Conservation (phyloP, 148 eudicot species). For the Agrostemma githago region DNA sequence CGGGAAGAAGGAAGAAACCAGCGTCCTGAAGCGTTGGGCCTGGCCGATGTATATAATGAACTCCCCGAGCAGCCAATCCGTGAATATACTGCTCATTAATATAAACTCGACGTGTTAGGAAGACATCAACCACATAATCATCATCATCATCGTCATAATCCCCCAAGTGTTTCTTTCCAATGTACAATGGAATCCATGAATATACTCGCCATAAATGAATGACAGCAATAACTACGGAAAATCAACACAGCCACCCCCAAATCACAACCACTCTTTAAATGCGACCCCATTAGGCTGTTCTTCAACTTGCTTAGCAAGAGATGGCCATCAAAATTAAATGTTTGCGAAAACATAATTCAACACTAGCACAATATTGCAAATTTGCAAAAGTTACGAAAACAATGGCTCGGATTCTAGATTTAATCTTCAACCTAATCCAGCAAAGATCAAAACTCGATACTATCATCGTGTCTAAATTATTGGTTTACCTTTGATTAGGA, state of each 20-base stretch:
- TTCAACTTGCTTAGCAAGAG: not conserved
- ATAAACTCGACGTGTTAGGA: slow-evolving; percentile 10
- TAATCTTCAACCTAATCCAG: too few relatives aligned
- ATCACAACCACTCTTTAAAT: not conserved
- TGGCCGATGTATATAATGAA: slow-evolving; percentile 92
- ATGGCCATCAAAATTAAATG: not conserved
- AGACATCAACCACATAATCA: not conserved
- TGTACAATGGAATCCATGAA: not conserved
- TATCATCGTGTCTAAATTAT: too few relatives aligned
- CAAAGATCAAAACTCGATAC: too few relatives aligned
- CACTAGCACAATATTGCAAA: not conserved
- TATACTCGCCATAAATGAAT: not conserved
- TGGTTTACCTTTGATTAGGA: too few relatives aligned
- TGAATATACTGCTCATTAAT: slow-evolving; percentile 68
- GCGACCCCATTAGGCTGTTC: not conserved
- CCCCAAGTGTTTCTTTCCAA: not conserved
- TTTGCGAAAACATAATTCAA: not conserved
- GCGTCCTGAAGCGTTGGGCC: slow-evolving; percentile 90
- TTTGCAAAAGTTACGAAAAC: not conserved
- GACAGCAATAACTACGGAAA: not conserved
- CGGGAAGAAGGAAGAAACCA: slow-evolving; percentile 94
- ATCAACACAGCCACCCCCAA: not conserved
- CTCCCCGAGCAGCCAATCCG: slow-evolving; percentile 95
- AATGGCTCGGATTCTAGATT: not conserved
- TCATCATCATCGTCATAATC: not conserved